Evolutionary conservation across 257 asterid species (phyloP).

Genomic region (Nicotiana paniculata): DNA sequence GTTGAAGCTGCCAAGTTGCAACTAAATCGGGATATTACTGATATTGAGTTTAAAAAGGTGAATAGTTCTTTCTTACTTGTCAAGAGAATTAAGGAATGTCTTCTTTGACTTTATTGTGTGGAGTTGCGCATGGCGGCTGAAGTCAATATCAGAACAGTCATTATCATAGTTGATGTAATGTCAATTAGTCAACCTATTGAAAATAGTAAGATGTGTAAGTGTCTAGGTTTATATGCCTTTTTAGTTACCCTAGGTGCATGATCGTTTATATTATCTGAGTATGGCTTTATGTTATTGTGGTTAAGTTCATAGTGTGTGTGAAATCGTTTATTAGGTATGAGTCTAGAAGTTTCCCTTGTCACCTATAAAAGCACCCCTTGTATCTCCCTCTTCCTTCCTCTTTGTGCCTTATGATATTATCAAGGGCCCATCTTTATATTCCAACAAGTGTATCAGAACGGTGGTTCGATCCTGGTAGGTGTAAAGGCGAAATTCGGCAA

Average conservation of each 20-base stretch:
- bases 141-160: not conserved
- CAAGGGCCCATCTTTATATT: not conserved
- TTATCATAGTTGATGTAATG: not conserved
- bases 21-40: constrained; percentile 39
- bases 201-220: not conserved
- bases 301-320: not conserved
- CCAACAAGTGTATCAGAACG: not conserved
- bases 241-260: not conserved
- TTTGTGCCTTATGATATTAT: not conserved
- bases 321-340: not conserved
- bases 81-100: not conserved
- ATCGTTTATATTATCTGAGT: not conserved
- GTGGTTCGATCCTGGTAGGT: not conserved
- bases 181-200: not conserved
- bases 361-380: not conserved
- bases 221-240: not conserved
- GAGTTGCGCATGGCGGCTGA: not conserved
- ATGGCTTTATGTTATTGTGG: not conserved
- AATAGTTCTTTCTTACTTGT: not conserved
- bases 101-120: not conserved
- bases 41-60: constrained; percentile 62
- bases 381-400: not conserved
- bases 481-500: not conserved
- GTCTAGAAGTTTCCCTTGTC: not conserved
- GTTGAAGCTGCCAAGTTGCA: constrained; percentile 59